These are phyloP conservation scores for Akanthomyces muscarius DNA, from an alignment of 2,329 filamentous ascomycete species.

Conservation along the genomic window DNA sequence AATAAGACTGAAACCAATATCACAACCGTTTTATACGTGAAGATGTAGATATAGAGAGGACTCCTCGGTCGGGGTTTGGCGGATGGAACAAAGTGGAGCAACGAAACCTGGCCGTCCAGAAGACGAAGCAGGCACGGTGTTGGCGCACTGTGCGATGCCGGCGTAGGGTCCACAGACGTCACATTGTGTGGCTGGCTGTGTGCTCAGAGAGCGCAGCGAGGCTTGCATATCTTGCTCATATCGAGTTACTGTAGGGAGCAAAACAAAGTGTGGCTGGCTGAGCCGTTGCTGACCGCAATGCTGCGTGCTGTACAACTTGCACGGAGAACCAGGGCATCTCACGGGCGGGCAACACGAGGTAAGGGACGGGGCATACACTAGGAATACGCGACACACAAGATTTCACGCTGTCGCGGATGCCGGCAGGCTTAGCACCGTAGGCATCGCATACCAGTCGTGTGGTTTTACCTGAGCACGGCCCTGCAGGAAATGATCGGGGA, in stretches of 20 bases:
- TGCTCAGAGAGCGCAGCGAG: not conserved
- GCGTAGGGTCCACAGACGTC: slow-evolving; percentile 2
- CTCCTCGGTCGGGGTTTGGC: not conserved
- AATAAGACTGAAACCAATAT: slow-evolving; percentile 2
- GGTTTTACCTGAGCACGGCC: not conserved
- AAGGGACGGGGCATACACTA: not conserved
- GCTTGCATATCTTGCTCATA: slow-evolving; percentile 8
- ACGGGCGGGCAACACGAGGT: not conserved
- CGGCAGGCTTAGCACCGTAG: not conserved
- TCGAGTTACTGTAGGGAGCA: not conserved
- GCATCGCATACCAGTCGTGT: no score
- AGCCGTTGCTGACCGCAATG: not conserved
- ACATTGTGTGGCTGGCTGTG: not conserved
- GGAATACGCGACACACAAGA: not conserved
- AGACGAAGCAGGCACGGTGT: not conserved
- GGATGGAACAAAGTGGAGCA: slow-evolving; percentile 9
- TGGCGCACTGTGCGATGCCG: slow-evolving; percentile 7
- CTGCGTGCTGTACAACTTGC: not conserved
- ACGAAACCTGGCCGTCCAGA: not conserved
- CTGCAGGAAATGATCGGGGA: not conserved
- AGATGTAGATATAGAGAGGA: not conserved
- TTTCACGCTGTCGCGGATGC: not conserved
- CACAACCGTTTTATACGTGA: slow-evolving; percentile 6
- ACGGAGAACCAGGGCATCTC: no score
- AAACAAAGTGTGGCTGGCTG: not conserved